Conservation (phyloP, 1,284 basidiomycete species). For the Agroathelia rolfsii region DNA sequence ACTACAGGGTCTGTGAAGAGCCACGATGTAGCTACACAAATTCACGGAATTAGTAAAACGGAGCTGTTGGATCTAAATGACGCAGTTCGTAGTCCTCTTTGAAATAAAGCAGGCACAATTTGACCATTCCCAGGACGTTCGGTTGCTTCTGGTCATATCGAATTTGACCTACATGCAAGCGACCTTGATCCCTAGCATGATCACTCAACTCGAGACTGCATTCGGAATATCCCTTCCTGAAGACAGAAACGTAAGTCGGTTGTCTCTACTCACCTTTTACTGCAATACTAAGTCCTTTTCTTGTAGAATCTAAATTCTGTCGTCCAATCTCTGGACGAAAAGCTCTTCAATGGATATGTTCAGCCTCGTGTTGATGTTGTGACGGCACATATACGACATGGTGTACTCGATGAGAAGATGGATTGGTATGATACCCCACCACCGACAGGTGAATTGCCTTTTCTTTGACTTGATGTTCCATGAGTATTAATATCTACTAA, state of each 20-base stretch:
- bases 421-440: slow-evolving; percentile 90
- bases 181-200: slow-evolving; percentile 68
- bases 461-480: neutral
- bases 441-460: slow-evolving; percentile 65
- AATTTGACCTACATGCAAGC: slow-evolving; percentile 77
- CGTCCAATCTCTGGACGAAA: slow-evolving; percentile 76
- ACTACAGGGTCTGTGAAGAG: slow-evolving; percentile 28
- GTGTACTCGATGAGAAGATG: slow-evolving; percentile 72
- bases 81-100: slow-evolving; percentile 33
- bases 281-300: slow-evolving; percentile 1
- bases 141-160: slow-evolving; percentile 83
- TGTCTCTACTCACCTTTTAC: too few species aligned
- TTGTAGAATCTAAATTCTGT: slow-evolving; percentile 66
- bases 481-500: slow-evolving; percentile 24
- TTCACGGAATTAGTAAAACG: slow-evolving; percentile 33
- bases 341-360: slow-evolving; percentile 80
- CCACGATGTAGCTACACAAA: slow-evolving; percentile 20
- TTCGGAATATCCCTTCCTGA: slow-evolving; percentile 70
- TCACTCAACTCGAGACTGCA: slow-evolving; percentile 70
- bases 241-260: slow-evolving; percentile 53
- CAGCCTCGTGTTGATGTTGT: slow-evolving; percentile 67
- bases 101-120: slow-evolving; percentile 10
- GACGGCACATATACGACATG: slow-evolving; percentile 62
- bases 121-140: slow-evolving; percentile 58
- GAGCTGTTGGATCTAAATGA: slow-evolving; percentile 53